Percentiles rank a stretch among this genome's conserved stretches.
Evolutionary conservation across 1,139 yeast species (phyloP).

Genomic region (Candida sanyaensis): DNA sequence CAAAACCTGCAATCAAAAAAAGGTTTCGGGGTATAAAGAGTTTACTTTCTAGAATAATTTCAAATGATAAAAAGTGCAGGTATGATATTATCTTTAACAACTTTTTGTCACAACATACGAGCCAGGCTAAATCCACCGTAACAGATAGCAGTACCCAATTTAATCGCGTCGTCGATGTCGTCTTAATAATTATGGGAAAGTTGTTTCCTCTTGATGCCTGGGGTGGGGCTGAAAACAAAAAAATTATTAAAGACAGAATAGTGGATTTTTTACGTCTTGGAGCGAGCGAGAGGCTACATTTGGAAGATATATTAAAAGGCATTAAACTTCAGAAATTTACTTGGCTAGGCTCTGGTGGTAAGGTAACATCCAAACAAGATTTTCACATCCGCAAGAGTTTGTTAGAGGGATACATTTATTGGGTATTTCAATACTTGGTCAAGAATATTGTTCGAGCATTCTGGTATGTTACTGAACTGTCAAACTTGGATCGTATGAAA

Average conservation of each 20-base stretch:
- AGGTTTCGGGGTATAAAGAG: slow-evolving; percentile 8
- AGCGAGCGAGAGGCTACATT: slow-evolving; percentile 27
- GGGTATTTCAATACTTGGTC: slow-evolving; percentile 58
- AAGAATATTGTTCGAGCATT: slow-evolving; percentile 50
- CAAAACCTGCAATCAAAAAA: slow-evolving; percentile 2
- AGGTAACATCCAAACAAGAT: slow-evolving; percentile 38
- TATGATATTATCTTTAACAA: slow-evolving; percentile 18
- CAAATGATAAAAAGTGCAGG: slow-evolving; percentile 25
- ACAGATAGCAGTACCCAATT: slow-evolving; percentile 23
- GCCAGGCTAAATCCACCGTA: slow-evolving; percentile 17
- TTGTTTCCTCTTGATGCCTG: slow-evolving; percentile 55
- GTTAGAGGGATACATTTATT: slow-evolving; percentile 47
- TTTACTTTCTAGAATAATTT: slow-evolving; percentile 11
- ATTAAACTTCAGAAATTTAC: slow-evolving; percentile 40
- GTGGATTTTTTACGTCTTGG: slow-evolving; percentile 40
- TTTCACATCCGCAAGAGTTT: slow-evolving; percentile 28
- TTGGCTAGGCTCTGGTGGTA: slow-evolving; percentile 46
- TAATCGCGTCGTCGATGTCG: slow-evolving; percentile 37
- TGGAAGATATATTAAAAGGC: slow-evolving; percentile 24
- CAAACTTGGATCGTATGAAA: slow-evolving; percentile 27
- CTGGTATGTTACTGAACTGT: slow-evolving; percentile 69
- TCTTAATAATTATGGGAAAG: slow-evolving; percentile 42
- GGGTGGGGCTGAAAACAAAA: slow-evolving; percentile 57
- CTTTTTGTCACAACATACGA: not conserved
- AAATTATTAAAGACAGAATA: slow-evolving; percentile 37